A percentile compares a stretch with the other conserved stretches of the same genome.
These are phyloP conservation scores for Galerina marginata DNA, from an alignment of 768 basidiomycete genomes.

Conservation along the genomic window DNA sequence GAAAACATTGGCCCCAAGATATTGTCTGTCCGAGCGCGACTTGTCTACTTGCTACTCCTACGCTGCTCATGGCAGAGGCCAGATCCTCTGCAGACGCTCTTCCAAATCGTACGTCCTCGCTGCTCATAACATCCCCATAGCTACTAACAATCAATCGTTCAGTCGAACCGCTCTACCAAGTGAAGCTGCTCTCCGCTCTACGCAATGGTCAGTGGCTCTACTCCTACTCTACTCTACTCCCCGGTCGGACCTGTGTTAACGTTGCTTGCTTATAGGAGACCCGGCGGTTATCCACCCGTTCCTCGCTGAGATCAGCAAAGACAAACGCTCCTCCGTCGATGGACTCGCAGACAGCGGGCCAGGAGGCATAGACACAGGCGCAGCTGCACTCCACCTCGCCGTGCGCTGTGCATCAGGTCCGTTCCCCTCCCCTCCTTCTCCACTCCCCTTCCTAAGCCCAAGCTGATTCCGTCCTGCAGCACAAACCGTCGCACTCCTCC, in stretches of 20 bases:
- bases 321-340: conserved; percentile 55
- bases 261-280: conserved; percentile 54
- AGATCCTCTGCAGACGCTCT: too few species aligned
- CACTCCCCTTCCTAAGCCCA: background rate
- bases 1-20: too few species aligned
- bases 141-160: background rate
- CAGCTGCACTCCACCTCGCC: conserved; percentile 80
- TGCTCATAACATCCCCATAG: too few species aligned
- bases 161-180: conserved; percentile 62
- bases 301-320: conserved; percentile 75
- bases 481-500: conserved; percentile 69
- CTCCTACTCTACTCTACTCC: background rate
- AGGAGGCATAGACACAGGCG: conserved; percentile 61
- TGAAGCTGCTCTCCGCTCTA: conserved; percentile 67
- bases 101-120: too few species aligned
- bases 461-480: conserved; percentile 30
- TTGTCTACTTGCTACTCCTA: too few species aligned
- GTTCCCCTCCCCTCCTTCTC: conserved; percentile 25
- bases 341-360: conserved; percentile 9
- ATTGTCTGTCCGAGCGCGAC: too few species aligned
- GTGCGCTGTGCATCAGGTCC: conserved; percentile 80
- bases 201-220: conserved; percentile 53
- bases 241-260: background rate
- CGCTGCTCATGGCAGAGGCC: too few species aligned
- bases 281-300: conserved; percentile 82